Evolutionary conservation across 176 grass and related monocot species (phyloP).

Genomic region (Chloris gayana): DNA sequence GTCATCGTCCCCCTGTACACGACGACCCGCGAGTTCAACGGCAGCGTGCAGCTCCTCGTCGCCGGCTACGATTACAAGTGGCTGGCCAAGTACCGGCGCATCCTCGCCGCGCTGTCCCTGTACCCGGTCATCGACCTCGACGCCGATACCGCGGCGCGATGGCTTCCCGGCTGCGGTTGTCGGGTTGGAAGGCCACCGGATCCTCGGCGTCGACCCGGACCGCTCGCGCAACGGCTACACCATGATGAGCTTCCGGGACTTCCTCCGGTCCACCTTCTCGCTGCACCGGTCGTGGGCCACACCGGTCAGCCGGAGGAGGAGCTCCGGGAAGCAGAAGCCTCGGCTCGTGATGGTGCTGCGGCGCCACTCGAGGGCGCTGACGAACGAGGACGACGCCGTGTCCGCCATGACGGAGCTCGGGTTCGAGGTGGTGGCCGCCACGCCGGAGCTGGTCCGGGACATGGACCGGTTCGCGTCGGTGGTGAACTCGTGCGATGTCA

Average conservation of each 20-base stretch:
- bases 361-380: slow-evolving; percentile 48
- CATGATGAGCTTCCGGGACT: no score
- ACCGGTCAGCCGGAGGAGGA: no score
- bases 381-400: slow-evolving; percentile 45
- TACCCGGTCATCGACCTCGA: no score
- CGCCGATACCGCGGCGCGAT: no score
- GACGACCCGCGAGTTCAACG: slow-evolving; percentile 44
- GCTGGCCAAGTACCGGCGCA: slow-evolving; percentile 11
- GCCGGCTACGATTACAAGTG: slow-evolving; percentile 28
- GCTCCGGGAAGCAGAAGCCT: slow-evolving; percentile 28
- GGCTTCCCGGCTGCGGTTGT: no score
- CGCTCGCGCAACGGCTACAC: no score
- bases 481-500: slow-evolving; percentile 93
- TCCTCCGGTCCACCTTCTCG: no score
- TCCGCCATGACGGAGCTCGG: slow-evolving; percentile 25
- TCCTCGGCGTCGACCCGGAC: no score
- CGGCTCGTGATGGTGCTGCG: slow-evolving; percentile 57
- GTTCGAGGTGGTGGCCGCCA: slow-evolving; percentile 56
- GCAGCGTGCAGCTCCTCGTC: slow-evolving; percentile 55
- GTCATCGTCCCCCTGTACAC: slow-evolving; percentile 67
- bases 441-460: slow-evolving; percentile 35
- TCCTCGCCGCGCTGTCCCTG: no score
- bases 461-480: slow-evolving; percentile 21
- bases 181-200: no score
- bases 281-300: no score